phyloP scores from a whole-genome alignment of 2,329 filamentous ascomycete genomes.

The Verticillium klebahnii region DNA sequence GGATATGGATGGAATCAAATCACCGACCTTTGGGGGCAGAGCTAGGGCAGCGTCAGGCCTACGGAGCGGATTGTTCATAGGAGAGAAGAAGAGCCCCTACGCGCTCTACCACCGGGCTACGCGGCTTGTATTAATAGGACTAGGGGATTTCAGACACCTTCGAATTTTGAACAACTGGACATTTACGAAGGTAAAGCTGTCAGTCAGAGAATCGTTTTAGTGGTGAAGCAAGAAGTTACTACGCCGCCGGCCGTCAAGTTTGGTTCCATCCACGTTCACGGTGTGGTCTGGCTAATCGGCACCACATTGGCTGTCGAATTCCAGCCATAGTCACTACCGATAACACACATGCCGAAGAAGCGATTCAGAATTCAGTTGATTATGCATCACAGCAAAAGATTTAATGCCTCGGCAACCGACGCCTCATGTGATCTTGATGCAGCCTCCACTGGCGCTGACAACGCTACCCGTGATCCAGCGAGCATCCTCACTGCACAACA shows the following conservation, averaged over 20 bases:
- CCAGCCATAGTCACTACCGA: too few species aligned
- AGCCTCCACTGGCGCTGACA: conserved; percentile 28
- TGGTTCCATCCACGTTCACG: too few species aligned
- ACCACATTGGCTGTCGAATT: too few species aligned
- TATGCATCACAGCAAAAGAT: too few species aligned
- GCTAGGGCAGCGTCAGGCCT: neutral
- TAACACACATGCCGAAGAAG: too few species aligned
- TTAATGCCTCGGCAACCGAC: too few species aligned
- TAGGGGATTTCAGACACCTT: neutral
- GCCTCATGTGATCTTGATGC: conserved; percentile 24
- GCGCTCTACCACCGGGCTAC: neutral
- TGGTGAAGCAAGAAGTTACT: too few species aligned
- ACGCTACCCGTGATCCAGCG: conserved; percentile 31
- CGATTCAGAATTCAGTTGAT: too few species aligned
- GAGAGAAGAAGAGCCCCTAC: neutral
- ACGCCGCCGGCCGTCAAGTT: too few species aligned
- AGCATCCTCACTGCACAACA: conserved; percentile 25
- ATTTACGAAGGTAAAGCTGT: too few species aligned
- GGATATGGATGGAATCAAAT: neutral
- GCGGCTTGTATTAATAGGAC: neutral
- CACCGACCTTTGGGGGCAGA: neutral
- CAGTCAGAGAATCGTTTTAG: too few species aligned
- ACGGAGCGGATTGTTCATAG: neutral
- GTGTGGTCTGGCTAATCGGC: too few species aligned
- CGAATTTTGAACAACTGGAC: neutral